These are phyloP conservation scores for Allium cepa DNA, from an alignment of 106 monocot species.

Conservation along the genomic window DNA sequence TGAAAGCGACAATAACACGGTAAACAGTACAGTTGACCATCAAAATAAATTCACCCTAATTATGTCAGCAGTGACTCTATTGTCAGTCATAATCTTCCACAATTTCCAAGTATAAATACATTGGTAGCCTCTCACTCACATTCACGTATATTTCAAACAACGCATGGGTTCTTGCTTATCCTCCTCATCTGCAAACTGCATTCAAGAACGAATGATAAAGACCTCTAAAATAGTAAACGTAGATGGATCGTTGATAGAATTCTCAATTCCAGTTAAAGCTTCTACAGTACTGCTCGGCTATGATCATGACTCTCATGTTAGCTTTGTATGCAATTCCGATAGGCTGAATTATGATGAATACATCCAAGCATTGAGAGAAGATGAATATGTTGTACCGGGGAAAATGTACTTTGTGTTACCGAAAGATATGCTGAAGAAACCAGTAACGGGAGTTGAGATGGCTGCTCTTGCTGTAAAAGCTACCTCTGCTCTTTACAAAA, in stretches of 20 bases:
- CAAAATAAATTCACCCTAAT: too few species aligned
- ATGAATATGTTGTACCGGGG: not conserved
- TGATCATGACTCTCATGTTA: not conserved
- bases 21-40: too few species aligned
- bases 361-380: not conserved
- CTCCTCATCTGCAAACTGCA: too few species aligned
- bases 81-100: too few species aligned
- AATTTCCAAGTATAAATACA: too few species aligned
- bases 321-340: conserved; percentile 18
- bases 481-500: not conserved
- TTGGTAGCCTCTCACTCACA: not conserved
- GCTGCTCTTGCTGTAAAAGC: conserved; percentile 9
- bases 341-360: not conserved
- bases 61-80: too few species aligned
- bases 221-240: not conserved
- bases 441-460: conserved; percentile 9
- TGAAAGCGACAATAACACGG: too few species aligned
- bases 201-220: not conserved
- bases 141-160: not conserved
- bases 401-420: conserved; percentile 15
- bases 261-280: not conserved
- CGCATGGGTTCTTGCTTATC: conserved; percentile 8
- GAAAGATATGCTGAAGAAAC: not conserved
- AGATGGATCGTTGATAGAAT: conserved; percentile 7
- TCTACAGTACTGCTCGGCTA: not conserved